phyloP scores from a whole-genome alignment of 768 basidiomycete genomes.

The Leccinum truebloodii region DNA sequence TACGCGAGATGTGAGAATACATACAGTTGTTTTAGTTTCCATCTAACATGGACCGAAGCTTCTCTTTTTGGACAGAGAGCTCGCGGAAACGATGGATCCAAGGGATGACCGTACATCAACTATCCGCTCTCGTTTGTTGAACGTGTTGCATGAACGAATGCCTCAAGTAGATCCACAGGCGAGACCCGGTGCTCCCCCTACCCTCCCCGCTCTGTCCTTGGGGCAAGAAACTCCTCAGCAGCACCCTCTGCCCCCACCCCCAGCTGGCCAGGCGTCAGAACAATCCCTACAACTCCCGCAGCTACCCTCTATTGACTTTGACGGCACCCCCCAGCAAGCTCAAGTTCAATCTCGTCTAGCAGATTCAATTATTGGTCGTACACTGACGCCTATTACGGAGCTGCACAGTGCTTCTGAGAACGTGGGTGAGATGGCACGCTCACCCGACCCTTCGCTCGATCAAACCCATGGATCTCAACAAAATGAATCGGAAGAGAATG shows the following conservation, averaged over 20 bases:
- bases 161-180: constrained; percentile 35
- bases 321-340: constrained; percentile 20
- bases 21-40: background rate
- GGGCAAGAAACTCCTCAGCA: constrained; percentile 24
- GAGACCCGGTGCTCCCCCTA: constrained; percentile 11
- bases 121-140: constrained; percentile 61
- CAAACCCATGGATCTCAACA: constrained; percentile 17
- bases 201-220: constrained; percentile 21
- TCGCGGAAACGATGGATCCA: constrained; percentile 75
- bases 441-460: constrained; percentile 20
- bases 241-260: constrained; percentile 29
- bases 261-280: constrained; percentile 11
- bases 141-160: constrained; percentile 67
- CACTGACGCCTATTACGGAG: constrained; percentile 72
- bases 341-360: constrained; percentile 15
- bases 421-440: constrained; percentile 16
- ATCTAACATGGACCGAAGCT: constrained; percentile 45
- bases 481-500: constrained; percentile 30
- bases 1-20: constrained; percentile 68
- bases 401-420: constrained; percentile 36
- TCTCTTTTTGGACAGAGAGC: constrained; percentile 85
- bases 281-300: constrained; percentile 38
- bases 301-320: constrained; percentile 63
- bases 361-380: constrained; percentile 30
- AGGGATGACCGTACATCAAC: constrained; percentile 75